Conservation (phyloP, 176 grass and related monocot species). For the Rhynchospora pubera region DNA sequence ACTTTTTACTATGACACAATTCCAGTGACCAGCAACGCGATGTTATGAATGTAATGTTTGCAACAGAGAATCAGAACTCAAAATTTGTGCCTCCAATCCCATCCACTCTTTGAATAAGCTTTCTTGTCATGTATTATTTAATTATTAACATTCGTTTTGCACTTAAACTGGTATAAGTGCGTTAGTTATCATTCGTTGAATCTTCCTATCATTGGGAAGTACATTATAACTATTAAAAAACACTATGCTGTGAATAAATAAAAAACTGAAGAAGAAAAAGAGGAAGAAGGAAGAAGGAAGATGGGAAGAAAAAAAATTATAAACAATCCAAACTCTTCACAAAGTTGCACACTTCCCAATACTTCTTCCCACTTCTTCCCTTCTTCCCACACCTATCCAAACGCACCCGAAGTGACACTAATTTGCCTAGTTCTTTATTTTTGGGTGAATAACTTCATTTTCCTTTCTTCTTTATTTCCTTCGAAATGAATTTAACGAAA, state of each 20-base stretch:
- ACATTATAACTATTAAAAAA: not conserved
- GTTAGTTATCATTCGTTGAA: constrained; percentile 8
- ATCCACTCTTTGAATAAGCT: constrained; percentile 3
- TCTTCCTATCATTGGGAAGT: constrained; percentile 28
- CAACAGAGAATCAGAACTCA: not conserved
- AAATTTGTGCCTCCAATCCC: constrained; percentile 4
- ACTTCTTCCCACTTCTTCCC: too few relatives aligned
- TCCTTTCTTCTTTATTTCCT: not conserved
- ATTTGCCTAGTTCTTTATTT: not conserved
- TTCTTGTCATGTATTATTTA: not conserved
- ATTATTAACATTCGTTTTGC: not conserved
- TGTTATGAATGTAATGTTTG: not conserved
- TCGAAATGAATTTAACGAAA: not conserved
- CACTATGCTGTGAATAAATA: not conserved
- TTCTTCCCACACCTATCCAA: too few relatives aligned
- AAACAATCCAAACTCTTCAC: too few relatives aligned
- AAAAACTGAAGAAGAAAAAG: too few relatives aligned
- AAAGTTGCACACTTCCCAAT: too few relatives aligned
- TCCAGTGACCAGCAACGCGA: not conserved
- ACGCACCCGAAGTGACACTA: not conserved
- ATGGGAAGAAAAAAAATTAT: too few relatives aligned
- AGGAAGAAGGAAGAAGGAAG: too few relatives aligned
- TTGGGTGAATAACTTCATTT: not conserved
- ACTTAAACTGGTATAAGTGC: not conserved
- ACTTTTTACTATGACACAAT: not conserved